Evolutionary conservation across 306 rosid genomes (phyloP), one percentile per base, ranked within the genome.

Genomic region (Spatholobus suberectus): DNA sequence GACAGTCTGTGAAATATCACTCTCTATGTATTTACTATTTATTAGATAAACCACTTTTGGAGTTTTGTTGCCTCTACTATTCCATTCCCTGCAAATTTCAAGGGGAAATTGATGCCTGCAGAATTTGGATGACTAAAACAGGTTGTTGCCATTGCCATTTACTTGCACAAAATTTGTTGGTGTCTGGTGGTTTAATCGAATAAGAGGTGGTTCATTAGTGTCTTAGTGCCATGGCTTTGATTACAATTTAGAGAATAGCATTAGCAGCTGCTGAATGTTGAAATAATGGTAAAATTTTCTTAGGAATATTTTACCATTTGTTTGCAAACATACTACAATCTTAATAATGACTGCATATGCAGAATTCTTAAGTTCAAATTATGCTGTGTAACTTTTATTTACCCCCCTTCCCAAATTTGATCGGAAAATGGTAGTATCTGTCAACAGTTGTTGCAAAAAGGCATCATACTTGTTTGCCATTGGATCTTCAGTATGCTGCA

Each of bases 291-390:
- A 76, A 82, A 66, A 9, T 46, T 32, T 55, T 73, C 32, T 63
- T 70, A 62, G 65, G 75, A 70, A 43, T 54, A 23, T 85, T 49
- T 37, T 57, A 47, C 73, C 55, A 43, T 71, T 37, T 57, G 70
- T 63, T 72, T 66, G 72, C 44, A 41, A 44, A 65, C 40, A 46
- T 74, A 68, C 35, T 27, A 14, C 11, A 59, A 70, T 61, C 85
- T 68, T 15, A 68, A 34, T 15, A 15, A 5, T 58, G 7, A 27
- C 44, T 63, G 27, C 83, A 44, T 34, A 20, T 61, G 9, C 15
- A 49, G 14, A 26, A 57, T 62, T 61, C 61, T 32, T 27, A 21
- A 69, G 61, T 68, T 68, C 41, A 73, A 71, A 67, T 44, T 18
- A n/a, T 21, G 57, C 34, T 12, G 29, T 46, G 14, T 21, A 78